Conservation (phyloP, 2,329 filamentous ascomycete genomes). For the Hysterium pulicare region DNA sequence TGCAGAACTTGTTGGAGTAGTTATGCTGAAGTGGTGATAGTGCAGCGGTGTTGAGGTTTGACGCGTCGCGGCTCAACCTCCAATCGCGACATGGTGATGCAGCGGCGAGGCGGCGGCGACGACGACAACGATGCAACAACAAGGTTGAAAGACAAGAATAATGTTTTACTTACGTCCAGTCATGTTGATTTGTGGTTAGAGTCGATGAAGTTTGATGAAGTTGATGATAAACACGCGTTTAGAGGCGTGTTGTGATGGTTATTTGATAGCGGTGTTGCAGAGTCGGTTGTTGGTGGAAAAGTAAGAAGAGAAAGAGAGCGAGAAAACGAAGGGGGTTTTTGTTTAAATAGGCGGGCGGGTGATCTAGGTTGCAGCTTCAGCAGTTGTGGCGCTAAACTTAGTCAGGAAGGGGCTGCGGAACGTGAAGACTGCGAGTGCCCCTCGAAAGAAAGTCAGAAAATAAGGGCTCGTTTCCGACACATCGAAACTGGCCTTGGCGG, state of each 20-base stretch:
- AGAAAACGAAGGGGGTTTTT: conserved; percentile 9
- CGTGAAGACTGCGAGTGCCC: conserved; percentile 3
- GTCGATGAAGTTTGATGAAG: conserved; percentile 20
- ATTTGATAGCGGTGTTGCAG: conserved; percentile 5
- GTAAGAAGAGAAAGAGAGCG: conserved; percentile 11
- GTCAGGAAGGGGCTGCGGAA: conserved; percentile 3
- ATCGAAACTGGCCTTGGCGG: too few species aligned
- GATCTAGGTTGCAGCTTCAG: conserved; percentile 2
- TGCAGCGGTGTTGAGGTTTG: conserved; percentile 14
- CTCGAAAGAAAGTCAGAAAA: too few species aligned
- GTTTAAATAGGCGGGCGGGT: conserved; percentile 4
- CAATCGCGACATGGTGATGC: conserved; percentile 18
- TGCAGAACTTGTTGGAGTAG: conserved; percentile 7
- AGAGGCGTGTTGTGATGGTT: conserved; percentile 18
- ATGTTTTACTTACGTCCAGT: conserved; percentile 42
- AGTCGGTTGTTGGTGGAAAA: conserved; percentile 6
- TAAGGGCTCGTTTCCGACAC: too few species aligned
- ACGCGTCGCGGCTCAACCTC: conserved; percentile 29
- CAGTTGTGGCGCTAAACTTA: conserved; percentile 3
- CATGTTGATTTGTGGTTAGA: conserved; percentile 35
- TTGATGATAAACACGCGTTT: conserved; percentile 13
- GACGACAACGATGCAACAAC: conserved; percentile 12
- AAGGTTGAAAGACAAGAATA: conserved; percentile 14
- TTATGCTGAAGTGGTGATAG: conserved; percentile 10
- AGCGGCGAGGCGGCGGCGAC: conserved; percentile 14